phyloP scores from a whole-genome alignment of 2,329 filamentous ascomycete species.

The Fusarium sp. region DNA sequence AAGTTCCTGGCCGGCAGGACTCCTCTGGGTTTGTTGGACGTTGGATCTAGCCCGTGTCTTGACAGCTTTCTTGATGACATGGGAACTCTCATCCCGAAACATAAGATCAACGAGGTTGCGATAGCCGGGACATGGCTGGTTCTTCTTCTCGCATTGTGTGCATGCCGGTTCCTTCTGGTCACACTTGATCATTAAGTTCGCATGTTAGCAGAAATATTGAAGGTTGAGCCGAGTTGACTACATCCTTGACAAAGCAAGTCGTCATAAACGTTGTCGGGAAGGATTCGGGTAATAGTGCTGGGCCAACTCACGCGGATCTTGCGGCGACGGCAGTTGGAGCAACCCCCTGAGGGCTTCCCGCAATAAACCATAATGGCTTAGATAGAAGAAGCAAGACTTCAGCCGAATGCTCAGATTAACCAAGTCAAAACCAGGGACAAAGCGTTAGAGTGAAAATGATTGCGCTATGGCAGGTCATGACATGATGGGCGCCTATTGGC shows the following conservation, averaged over 20 bases:
- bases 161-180: constrained; percentile 65
- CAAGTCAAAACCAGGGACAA: constrained; percentile 6
- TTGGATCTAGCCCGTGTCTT: constrained; percentile 49
- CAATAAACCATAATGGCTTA: constrained; percentile 66
- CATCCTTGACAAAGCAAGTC: background rate
- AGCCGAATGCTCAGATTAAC: constrained; percentile 1
- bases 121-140: constrained; percentile 67
- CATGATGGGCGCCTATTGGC: constrained; percentile 37
- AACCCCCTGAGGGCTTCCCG: constrained; percentile 69
- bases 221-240: constrained; percentile 1
- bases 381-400: constrained; percentile 10
- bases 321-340: constrained; percentile 66
- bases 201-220: constrained; percentile 13
- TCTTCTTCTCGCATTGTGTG: constrained; percentile 66
- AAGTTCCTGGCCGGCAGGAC: constrained; percentile 26
- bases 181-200: constrained; percentile 56
- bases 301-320: constrained; percentile 65
- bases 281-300: constrained; percentile 2
- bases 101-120: constrained; percentile 68
- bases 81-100: constrained; percentile 68
- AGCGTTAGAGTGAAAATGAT: constrained; percentile 8
- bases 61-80: constrained; percentile 66
- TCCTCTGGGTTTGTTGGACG: constrained; percentile 41
- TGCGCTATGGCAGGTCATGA: constrained; percentile 33
- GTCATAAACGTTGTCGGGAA: background rate